These are phyloP conservation scores for Pyropia haitanensis DNA, from an alignment of 23 red algal species.

Conservation along the genomic window DNA sequence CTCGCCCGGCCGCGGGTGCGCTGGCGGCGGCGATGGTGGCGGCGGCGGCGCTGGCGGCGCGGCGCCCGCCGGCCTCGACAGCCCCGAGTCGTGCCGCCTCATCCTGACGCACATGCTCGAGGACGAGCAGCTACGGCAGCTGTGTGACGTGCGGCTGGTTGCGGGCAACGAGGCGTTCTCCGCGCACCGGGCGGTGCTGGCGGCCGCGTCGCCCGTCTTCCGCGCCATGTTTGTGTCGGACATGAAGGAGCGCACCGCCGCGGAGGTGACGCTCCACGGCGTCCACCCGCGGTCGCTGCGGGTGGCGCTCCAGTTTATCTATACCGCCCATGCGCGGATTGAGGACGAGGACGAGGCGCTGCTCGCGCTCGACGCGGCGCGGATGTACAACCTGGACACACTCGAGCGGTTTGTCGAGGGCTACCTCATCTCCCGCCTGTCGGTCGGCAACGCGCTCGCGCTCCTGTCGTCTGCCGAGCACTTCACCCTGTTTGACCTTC, in stretches of 20 bases:
- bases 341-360: not conserved
- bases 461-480: conserved; percentile 34
- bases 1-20: too few relatives aligned
- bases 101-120: conserved; percentile 37
- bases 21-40: too few relatives aligned
- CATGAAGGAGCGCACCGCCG: conserved; percentile 21
- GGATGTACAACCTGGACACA: conserved; percentile 45
- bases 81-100: conserved; percentile 12
- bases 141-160: conserved; percentile 10
- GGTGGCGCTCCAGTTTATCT: conserved; percentile 20
- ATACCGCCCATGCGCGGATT: conserved; percentile 19
- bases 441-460: conserved; percentile 12
- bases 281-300: conserved; percentile 9
- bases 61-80: conserved; percentile 2
- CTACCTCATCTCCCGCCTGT: conserved; percentile 17
- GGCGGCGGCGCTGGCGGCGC: too few relatives aligned
- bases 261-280: conserved; percentile 2
- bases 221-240: conserved; percentile 22
- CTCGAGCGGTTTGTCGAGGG: conserved; percentile 45
- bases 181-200: conserved; percentile 18
- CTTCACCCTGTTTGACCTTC: conserved; percentile 20
- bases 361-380: conserved; percentile 13
- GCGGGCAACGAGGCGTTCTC: conserved; percentile 12
- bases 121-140: conserved; percentile 23
- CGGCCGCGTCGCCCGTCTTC: conserved; percentile 26